Base-by-base conservation (phyloP, 2,329 filamentous ascomycete genomes). In the Verticillium nonalfalfae region DNA sequence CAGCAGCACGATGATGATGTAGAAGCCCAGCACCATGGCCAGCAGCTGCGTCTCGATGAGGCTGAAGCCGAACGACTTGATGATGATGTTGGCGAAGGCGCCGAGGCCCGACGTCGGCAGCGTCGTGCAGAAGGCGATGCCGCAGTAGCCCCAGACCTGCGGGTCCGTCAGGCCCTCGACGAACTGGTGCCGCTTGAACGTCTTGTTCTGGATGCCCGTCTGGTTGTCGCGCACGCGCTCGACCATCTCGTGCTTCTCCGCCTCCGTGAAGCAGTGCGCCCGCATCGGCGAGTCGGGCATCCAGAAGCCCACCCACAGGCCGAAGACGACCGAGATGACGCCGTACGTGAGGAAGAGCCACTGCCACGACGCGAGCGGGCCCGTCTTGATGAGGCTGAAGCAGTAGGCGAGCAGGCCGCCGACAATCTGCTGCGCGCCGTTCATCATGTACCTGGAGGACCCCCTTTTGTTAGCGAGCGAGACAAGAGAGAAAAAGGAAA, bases 71-170 rank as follows among this genome's bases (percentile, higher is more conserved):
- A 93, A 86, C n/a, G 79, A 78, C 60, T 81, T 83, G 73, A 93
- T 90, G 67, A 93, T 88, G 67, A 93, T 88, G 65, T 88, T 88
- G 60, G 88, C 85, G 70, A 91, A 93, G 4, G 85, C 86, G 7
- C 90, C 89, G 0, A 93, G 81, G 0, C 90, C 89, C 21, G 84
- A 87, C 0, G 89, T 92, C 0, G 89, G 90, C 1, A 93, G 77
- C 0, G 89, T 92, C 0, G 90, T 91, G 73, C 85, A 89, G 26
- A 93, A 76, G 59, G 87, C 83, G 56, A 92, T 87, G 7, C 85
- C 74, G 55, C 81, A 82, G 69, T 90, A 88, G 50, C 84, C 85
- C 78, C 82, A 90, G 40, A 79, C 81, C 72, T 91, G 87, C 1
- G 88, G 87, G 66, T 93, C 90, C 0, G 72, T 72, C 10, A 90